A percentile compares a stretch with the other conserved stretches of the same genome.
Evolutionary conservation across 257 asterid species (phyloP).

Genomic region (Hygrophila difformis): DNA sequence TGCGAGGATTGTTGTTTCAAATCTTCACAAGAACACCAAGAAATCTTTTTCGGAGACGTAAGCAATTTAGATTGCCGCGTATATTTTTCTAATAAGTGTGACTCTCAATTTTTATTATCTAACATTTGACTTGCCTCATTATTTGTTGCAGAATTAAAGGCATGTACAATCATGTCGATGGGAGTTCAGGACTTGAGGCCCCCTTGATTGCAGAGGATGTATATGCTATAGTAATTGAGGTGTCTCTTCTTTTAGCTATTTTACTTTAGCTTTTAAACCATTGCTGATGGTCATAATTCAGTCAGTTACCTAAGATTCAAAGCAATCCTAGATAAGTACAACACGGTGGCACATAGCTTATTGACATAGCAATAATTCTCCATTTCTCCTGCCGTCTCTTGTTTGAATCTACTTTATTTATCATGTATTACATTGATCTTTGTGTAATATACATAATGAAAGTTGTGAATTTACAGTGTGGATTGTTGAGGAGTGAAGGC

Average conservation of each 20-base stretch:
- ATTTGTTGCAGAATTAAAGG: slow-evolving; percentile 66
- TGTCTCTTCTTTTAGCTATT: slow-evolving; percentile 6
- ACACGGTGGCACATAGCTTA: too few relatives aligned
- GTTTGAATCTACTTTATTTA: too few relatives aligned
- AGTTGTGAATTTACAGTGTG: too few relatives aligned
- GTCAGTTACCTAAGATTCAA: too few relatives aligned
- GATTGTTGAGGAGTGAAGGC: too few relatives aligned
- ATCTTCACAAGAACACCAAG: slow-evolving; percentile 93
- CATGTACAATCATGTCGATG: slow-evolving; percentile 69
- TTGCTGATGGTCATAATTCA: too few relatives aligned
- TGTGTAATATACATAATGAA: too few relatives aligned
- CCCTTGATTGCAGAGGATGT: slow-evolving; percentile 86
- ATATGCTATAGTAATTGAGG: slow-evolving; percentile 83
- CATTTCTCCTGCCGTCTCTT: background rate
- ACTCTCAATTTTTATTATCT: too few relatives aligned
- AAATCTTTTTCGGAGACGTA: slow-evolving; percentile 96
- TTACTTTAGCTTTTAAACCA: too few relatives aligned
- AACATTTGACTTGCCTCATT: background rate
- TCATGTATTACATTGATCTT: too few relatives aligned
- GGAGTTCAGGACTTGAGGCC: slow-evolving; percentile 79
- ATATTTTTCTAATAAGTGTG: too few relatives aligned
- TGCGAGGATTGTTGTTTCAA: slow-evolving; percentile 97
- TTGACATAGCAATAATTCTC: background rate
- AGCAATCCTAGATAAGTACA: too few relatives aligned
- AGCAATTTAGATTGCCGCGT: slow-evolving; percentile 13